A percentile compares a stretch with the other conserved stretches of the same genome.
phyloP scores from a whole-genome alignment of 1,284 basidiomycete species.

The Hymenochaete sp. region DNA sequence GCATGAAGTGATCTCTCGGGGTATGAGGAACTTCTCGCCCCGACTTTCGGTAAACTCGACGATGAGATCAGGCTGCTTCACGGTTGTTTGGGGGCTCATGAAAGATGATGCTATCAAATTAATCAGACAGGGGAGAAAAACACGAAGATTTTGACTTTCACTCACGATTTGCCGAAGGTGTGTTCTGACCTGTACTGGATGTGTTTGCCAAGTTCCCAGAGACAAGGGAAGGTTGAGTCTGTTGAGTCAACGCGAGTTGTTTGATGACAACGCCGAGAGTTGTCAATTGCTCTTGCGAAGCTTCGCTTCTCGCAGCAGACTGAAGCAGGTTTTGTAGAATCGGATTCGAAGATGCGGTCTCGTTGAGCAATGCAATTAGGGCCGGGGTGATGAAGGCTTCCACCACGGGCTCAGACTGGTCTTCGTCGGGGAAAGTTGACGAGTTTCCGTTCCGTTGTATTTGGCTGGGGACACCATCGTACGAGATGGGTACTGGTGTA shows the following conservation, averaged over 20 bases:
- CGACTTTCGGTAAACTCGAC: constrained; percentile 58
- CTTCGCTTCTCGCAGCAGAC: constrained; percentile 47
- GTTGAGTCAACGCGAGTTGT: constrained; percentile 32
- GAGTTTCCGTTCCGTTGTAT: not conserved
- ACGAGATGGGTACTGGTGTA: constrained; percentile 14
- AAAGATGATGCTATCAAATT: constrained; percentile 3
- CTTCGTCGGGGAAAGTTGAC: constrained; percentile 3
- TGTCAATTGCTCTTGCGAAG: constrained; percentile 52
- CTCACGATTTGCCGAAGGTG: constrained; percentile 1
- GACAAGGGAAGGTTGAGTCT: not conserved
- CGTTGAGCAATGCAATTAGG: constrained; percentile 54
- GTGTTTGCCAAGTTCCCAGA: not conserved
- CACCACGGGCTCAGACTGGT: constrained; percentile 28
- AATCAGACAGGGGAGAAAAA: not conserved
- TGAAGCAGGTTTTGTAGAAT: constrained; percentile 54
- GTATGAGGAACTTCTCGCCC: constrained; percentile 54
- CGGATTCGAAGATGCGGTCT: constrained; percentile 54
- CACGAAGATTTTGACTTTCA: constrained; percentile 5
- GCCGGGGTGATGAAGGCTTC: constrained; percentile 42
- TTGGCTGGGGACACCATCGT: not conserved
- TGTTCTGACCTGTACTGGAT: too few species aligned
- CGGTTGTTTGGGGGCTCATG: constrained; percentile 1
- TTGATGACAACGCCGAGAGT: constrained; percentile 57
- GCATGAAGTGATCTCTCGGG: constrained; percentile 45
- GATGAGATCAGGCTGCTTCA: constrained; percentile 55